These are phyloP conservation scores for Pleoardoris graminearum DNA, from an alignment of 2,329 filamentous ascomycete genomes.

Conservation along the genomic window DNA sequence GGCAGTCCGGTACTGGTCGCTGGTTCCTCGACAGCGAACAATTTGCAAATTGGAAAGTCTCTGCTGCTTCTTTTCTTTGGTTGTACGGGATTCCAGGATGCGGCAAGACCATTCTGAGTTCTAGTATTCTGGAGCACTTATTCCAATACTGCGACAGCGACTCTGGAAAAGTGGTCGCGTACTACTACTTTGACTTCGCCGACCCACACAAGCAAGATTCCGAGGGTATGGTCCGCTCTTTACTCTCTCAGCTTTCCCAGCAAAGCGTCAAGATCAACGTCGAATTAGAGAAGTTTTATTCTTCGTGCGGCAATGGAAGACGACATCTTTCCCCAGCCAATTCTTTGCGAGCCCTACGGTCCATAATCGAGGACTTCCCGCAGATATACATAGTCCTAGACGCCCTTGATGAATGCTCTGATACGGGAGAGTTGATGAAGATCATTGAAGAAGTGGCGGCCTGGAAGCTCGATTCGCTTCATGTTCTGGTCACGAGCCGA, in stretches of 20 bases:
- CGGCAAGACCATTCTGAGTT: conserved; percentile 21
- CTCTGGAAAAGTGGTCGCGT: conserved; percentile 11
- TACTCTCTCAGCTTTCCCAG: conserved; percentile 41
- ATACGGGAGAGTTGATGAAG: conserved; percentile 18
- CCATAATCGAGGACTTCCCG: conserved; percentile 29
- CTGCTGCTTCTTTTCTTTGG: conserved; percentile 11
- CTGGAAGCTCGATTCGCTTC: conserved; percentile 21
- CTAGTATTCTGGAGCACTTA: conserved; percentile 19
- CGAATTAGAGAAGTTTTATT: conserved; percentile 26
- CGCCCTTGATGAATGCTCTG: conserved; percentile 28
- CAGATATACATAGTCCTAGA: conserved; percentile 21
- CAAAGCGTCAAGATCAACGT: conserved; percentile 16
- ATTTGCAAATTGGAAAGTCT: conserved; percentile 11
- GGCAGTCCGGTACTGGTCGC: conserved; percentile 17
- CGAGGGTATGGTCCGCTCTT: conserved; percentile 37
- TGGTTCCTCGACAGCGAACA: conserved; percentile 18
- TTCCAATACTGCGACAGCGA: conserved; percentile 10
- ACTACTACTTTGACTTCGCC: conserved; percentile 36
- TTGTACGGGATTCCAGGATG: conserved; percentile 17
- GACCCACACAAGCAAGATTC: conserved; percentile 37
- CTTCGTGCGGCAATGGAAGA: conserved; percentile 22
- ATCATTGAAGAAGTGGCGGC: conserved; percentile 18
- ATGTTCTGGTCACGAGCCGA: conserved; percentile 26
- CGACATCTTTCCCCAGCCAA: conserved; percentile 23
- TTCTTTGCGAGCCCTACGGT: conserved; percentile 22